These are phyloP conservation scores for Blastobotrys persicus DNA, from an alignment of 1,139 yeast species.

Conservation along the genomic window DNA sequence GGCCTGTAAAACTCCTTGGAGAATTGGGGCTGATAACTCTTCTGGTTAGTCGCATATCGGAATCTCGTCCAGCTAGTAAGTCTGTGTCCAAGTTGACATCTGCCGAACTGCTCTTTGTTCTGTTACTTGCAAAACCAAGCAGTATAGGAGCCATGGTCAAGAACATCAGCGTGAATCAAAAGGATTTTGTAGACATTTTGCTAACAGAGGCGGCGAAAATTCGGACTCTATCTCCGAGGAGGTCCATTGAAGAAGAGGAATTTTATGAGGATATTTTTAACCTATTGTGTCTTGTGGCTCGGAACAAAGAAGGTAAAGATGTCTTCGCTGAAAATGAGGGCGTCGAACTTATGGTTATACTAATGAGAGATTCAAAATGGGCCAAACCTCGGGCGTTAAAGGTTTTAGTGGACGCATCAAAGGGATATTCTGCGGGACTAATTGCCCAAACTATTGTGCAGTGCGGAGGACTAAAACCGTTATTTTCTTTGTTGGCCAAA, in stretches of 20 bases:
- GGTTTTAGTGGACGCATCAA: constrained; percentile 28
- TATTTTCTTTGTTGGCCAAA: constrained; percentile 23
- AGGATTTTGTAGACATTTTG: constrained; percentile 8
- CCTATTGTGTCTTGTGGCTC: constrained; percentile 24
- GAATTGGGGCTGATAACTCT: background rate
- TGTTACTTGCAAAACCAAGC: background rate
- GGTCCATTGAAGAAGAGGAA: constrained; percentile 29
- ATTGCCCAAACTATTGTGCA: constrained; percentile 29
- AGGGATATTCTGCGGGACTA: constrained; percentile 24
- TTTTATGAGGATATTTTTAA: constrained; percentile 30
- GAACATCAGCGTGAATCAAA: background rate
- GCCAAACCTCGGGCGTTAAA: constrained; percentile 28
- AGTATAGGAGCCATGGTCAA: background rate
- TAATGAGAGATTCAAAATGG: constrained; percentile 23
- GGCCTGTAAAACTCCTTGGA: background rate
- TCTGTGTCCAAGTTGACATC: constrained; percentile 7
- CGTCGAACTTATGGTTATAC: constrained; percentile 33
- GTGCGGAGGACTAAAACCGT: constrained; percentile 30
- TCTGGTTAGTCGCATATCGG: constrained; percentile 3
- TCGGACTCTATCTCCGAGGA: background rate
- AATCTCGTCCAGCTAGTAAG: background rate
- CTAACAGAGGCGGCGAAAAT: background rate
- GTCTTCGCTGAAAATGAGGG: constrained; percentile 35
- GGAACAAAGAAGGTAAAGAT: constrained; percentile 18
- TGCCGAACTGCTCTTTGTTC: constrained; percentile 10